Evolutionary conservation across 169 alveolate species (phyloP).

Genomic region (Plasmodium yoelii): DNA sequence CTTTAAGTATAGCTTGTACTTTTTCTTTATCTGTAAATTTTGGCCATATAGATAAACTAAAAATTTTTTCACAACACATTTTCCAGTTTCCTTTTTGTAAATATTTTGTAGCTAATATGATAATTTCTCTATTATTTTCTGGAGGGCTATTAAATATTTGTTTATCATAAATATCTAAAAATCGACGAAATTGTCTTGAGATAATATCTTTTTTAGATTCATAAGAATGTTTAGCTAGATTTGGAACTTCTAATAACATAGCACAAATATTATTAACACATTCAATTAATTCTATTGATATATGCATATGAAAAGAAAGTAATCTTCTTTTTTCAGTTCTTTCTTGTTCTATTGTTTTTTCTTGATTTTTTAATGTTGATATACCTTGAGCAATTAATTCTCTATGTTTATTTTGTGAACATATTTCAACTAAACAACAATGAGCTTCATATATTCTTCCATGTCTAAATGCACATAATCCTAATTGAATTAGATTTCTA

Average conservation of each 20-base stretch:
- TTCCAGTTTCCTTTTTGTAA: conserved; percentile 96
- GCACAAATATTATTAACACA: conserved; percentile 94
- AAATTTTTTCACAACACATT: conserved; percentile 90
- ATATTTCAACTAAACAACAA: conserved; percentile 92
- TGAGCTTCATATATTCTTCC: conserved; percentile 94
- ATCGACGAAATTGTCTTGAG: conserved; percentile 93
- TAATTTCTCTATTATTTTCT: conserved; percentile 94
- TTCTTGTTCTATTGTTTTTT: conserved; percentile 95
- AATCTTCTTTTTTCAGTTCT: conserved; percentile 95
- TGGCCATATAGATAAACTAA: conserved; percentile 89
- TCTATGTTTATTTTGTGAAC: conserved; percentile 93
- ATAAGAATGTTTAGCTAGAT: conserved; percentile 88
- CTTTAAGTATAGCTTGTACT: conserved; percentile 88
- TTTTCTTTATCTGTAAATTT: conserved; percentile 88
- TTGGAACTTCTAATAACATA: conserved; percentile 93
- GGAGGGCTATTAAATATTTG: conserved; percentile 97
- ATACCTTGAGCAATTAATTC: conserved; percentile 97
- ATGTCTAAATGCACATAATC: conserved; percentile 96
- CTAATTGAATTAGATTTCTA: conserved; percentile 95
- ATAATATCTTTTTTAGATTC: conserved; percentile 81
- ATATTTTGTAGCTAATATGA: conserved; percentile 92
- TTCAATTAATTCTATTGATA: conserved; percentile 95
- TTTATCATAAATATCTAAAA: conserved; percentile 93
- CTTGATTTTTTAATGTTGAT: conserved; percentile 90
- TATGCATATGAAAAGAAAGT: conserved; percentile 98